Base-by-base conservation (phyloP, 1,139 yeast species). In the Debaryomyces udenii region DNA sequence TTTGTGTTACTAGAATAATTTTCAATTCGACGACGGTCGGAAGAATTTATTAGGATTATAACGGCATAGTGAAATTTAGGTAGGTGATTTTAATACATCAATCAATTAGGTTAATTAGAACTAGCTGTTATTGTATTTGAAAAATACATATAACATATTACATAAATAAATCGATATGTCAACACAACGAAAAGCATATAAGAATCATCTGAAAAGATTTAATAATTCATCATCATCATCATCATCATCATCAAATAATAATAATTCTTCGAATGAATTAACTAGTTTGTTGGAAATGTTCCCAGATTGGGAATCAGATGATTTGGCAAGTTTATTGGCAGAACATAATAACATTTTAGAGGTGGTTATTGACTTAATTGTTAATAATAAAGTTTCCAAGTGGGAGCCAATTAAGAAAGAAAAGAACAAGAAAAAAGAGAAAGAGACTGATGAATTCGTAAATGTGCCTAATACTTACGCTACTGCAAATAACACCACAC, bases 281-380 rank as follows among this genome's bases (percentile, higher is more conserved):
- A 67, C 74, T 46, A 78, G 86, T 38, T 78, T 93, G 57, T 68
- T 76, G 42, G 98, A 93, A 63, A 74, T 93, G 74, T 91, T 93
- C 70, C 96, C 97, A 31, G 96, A 88, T 60, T 93, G 99, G 99
- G 80, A 88, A 43, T 74, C 78, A 40, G 96, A 87, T 34, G 99
- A 93, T 61, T 80, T 93, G 62, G 68, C 76, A 40, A 80, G 85
- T 41, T 82, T 89, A 45, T 80, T 91, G 52, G 73, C 74, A 45
- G 98, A 93, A 64, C 79, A 86, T 53, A 61, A 67, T 46, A 76
- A 83, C 51, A 90, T 86, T 57, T 73, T 89, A 51, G 95, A 86
- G 58, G 76, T 79, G 38, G 89, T 93, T 50, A 85, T 88, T 52
- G 91, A 86, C 59, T 83, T 90, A 64, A 91, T 93, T 64, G 84